Base-by-base conservation (phyloP, 2,329 filamentous ascomycete species). In the Alternaria postmessia region DNA sequence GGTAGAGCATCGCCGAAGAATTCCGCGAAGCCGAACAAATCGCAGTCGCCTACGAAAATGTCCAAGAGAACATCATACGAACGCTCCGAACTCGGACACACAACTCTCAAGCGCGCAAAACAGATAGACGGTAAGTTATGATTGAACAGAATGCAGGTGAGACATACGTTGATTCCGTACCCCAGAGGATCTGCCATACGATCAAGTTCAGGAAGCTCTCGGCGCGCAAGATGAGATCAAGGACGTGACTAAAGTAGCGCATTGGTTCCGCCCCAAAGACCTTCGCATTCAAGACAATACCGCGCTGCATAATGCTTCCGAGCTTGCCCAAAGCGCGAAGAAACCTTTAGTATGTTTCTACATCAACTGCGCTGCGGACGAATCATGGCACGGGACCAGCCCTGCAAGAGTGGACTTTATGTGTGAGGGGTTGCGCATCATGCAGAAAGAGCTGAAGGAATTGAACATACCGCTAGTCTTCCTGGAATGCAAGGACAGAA, bases 261-360 rank as follows among this genome's bases (percentile, higher is more conserved):
- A 84, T 61, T 85, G 83, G 83, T 85, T 84, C 63, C 79, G 82
- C n/a, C 80, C 79, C 57, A 84, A 84, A 61, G 83, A 85, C 54
- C 68, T 85, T 7, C 78, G 83, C 22, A 80, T 82, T 46, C 80
- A 84, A 47, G 83, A 85, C 61, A 85, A 85, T 59, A 80, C 75
- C n/a, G 81, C 75, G 6, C 70, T 85, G 9, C 72, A 83, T 42
- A 77, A 82, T 41, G 83, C 83, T 5, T 80, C 81, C 0, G 68
- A 80, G 49, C 80, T 82, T 42, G 82, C 82, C 1, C 78, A 81
- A 63, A 79, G 80, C 54, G 76, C 78, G 3, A 78, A 79, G 7
- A 78, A 75, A 41, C 78, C 75, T 28, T 66, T 85, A 38, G 73
- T 85, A 34, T 81, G 81, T 56, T 71, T 82, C 32, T 85, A 84